Base-by-base conservation (phyloP, 768 basidiomycete species). In the Candolleomyces efflorescens region DNA sequence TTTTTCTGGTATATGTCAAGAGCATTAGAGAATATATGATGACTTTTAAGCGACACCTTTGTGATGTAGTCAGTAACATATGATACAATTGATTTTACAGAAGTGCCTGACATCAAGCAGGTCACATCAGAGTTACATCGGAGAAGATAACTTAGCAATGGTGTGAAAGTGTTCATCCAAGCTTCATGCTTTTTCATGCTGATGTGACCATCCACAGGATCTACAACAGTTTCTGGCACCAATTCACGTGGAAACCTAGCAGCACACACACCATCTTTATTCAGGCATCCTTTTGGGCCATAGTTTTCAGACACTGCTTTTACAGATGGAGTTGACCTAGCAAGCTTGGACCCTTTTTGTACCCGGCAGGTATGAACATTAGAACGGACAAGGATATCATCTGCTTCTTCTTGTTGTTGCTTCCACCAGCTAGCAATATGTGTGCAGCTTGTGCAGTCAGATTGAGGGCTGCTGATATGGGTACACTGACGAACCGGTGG, bases 21-120 rank as follows among this genome's bases (percentile, higher is more conserved):
- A 0, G 73, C 61, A 5, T 69, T 56, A 1, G 75, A 67, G 64
- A 78, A 78, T 32, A 76, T 65, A 12, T 64, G 64, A 62, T 75
- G 66, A 0, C 73, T 75, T 46, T 77, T 79, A 12, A 81, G 58
- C 1, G 62, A 43, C 0, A 64, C 45, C 60, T 81, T 81, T 0
- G 73, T 76, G 1, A 79, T 67, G 60, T 81, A 81, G 38, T 80
- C 75, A 7, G 76, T 66, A 0, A 77, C 67, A 65, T 78, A 78
- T 18, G 69, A 63, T 0, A 76, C 58, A 3, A 74, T 66, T 17
- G 73, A 66, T 49, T 77, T 76, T 1, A 79, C 67, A 1, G 71
- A 65, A 7, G 77, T 78, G 0, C 77, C 77, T 20, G 73, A 76
- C 10, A 70, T 47, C 1, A 78, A 51, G 55, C 71, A 69, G 0